Percentiles rank a stretch among this genome's conserved stretches.
Evolutionary conservation across 345 rosid species (phyloP).

Genomic region (Isatis tinctoria): DNA sequence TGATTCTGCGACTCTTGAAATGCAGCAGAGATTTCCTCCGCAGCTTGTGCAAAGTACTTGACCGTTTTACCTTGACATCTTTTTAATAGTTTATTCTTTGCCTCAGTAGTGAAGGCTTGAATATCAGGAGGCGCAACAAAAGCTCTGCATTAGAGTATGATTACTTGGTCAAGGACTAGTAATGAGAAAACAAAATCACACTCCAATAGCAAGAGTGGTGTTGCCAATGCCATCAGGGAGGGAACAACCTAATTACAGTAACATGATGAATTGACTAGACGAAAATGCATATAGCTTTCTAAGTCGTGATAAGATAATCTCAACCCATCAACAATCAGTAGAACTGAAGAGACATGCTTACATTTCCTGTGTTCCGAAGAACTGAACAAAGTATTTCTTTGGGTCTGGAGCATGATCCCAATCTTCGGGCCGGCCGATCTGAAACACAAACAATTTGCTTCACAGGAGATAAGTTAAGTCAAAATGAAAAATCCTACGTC

Average conservation of each 20-base stretch:
- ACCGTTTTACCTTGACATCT: slow-evolving; percentile 68
- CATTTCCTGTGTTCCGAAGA: slow-evolving; percentile 93
- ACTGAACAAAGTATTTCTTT: slow-evolving; percentile 74
- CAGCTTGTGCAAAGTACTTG: slow-evolving; percentile 77
- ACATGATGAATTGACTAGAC: not conserved
- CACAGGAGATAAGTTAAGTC: not conserved
- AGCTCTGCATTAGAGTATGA: slow-evolving; percentile 52
- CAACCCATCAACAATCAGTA: slow-evolving; percentile 1
- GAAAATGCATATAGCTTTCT: not conserved
- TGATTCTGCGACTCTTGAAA: slow-evolving; percentile 63
- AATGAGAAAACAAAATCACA: slow-evolving; percentile 1
- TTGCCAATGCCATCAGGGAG: not conserved
- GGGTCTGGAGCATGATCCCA: slow-evolving; percentile 70
- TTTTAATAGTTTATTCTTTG: slow-evolving; percentile 57
- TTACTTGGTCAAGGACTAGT: slow-evolving; percentile 11
- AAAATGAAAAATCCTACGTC: not conserved
- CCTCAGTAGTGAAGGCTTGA: slow-evolving; percentile 71
- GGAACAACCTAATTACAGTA: not conserved
- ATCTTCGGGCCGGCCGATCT: slow-evolving; percentile 85
- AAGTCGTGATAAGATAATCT: not conserved
- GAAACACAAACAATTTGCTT: slow-evolving; percentile 41
- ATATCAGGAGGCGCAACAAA: slow-evolving; percentile 82
- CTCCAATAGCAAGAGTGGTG: not conserved
- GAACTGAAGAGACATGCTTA: slow-evolving; percentile 38
- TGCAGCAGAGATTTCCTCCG: slow-evolving; percentile 71